Percentiles rank a stretch among this genome's conserved stretches.
phyloP scores from a whole-genome alignment of 345 rosid species.

The Gossypium stocksii region DNA sequence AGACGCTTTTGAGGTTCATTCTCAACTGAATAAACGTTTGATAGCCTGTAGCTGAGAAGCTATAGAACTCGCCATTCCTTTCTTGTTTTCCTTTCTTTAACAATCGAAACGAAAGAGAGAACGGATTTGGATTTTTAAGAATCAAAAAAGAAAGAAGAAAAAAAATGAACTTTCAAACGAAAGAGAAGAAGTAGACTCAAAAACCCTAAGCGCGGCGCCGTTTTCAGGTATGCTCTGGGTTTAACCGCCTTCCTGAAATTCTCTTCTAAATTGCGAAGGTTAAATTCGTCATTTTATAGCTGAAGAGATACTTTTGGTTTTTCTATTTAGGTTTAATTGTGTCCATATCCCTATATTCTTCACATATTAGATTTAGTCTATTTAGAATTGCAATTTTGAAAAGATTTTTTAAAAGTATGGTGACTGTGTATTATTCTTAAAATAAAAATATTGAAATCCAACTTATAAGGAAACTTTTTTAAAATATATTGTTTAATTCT shows the following conservation, averaged over 20 bases:
- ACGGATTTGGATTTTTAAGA: neutral
- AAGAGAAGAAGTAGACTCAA: neutral
- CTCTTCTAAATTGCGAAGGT: no score
- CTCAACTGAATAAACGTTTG: conserved; percentile 47
- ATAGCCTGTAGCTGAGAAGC: conserved; percentile 65
- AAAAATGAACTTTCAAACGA: neutral
- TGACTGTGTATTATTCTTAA: no score
- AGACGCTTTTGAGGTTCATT: conserved; percentile 47
- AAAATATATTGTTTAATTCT: no score
- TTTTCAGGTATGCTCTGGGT: neutral
- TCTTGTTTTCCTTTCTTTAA: conserved; percentile 14
- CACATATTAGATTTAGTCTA: no score
- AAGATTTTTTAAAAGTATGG: no score
- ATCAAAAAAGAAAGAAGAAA: neutral
- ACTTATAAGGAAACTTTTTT: no score
- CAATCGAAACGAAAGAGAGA: neutral
- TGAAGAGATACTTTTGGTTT: no score
- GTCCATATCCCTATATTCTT: no score
- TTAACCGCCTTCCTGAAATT: neutral
- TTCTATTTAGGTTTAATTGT: no score
- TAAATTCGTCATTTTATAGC: no score
- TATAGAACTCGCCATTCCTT: conserved; percentile 51
- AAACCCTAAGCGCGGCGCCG: conserved; percentile 13
- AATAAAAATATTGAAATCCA: no score
- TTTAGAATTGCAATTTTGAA: no score